These are phyloP conservation scores for Murraya paniculata DNA, from an alignment of 345 rosid genomes.

Conservation along the genomic window DNA sequence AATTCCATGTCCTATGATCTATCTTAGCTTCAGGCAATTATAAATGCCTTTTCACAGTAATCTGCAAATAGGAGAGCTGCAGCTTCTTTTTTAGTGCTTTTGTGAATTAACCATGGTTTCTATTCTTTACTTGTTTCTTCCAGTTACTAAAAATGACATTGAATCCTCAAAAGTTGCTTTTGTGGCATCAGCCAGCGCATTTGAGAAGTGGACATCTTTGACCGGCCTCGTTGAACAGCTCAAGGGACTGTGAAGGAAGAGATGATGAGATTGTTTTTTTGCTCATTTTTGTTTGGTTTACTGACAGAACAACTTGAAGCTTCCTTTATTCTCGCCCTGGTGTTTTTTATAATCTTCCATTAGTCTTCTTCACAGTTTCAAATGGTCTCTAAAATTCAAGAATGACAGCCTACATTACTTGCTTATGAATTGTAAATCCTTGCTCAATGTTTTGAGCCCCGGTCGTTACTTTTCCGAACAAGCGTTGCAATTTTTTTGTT, in stretches of 20 bases:
- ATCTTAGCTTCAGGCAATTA: not conserved
- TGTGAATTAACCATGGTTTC: conserved; percentile 2
- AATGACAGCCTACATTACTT: not conserved
- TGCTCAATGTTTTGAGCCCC: conserved; percentile 21
- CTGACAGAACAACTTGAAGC: not conserved
- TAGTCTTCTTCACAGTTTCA: not conserved
- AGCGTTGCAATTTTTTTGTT: not conserved
- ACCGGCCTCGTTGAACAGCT: conserved; percentile 67
- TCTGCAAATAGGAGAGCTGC: not conserved
- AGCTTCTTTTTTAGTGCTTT: not conserved
- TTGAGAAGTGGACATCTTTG: conserved; percentile 77
- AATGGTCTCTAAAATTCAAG: conserved; percentile 2
- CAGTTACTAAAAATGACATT: conserved; percentile 67
- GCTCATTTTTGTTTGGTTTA: not conserved
- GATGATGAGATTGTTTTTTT: not conserved
- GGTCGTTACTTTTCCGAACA: not conserved
- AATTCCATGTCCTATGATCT: no score
- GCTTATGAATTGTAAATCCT: conserved; percentile 11
- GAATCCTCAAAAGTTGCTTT: conserved; percentile 78
- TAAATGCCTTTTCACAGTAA: not conserved
- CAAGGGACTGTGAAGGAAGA: conserved; percentile 53
- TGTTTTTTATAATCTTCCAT: not conserved
- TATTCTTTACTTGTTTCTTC: not conserved
- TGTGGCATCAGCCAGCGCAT: conserved; percentile 73
- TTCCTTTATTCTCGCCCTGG: not conserved